Conservation (phyloP, 257 asterid species). For the Schizonepeta tenuifolia region DNA sequence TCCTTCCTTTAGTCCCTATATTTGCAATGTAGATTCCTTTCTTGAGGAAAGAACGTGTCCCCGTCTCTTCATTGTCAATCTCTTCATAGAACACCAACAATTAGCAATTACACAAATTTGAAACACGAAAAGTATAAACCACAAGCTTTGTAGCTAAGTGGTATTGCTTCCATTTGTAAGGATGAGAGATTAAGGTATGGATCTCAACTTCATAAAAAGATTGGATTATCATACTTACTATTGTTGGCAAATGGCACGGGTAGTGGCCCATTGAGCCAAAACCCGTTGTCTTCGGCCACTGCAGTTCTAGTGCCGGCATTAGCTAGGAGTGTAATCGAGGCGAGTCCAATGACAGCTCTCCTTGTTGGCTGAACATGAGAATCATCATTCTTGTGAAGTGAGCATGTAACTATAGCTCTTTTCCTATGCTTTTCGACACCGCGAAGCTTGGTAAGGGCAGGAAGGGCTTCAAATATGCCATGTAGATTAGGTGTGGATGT, state of each 20-base stretch:
- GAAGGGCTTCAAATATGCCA: slow-evolving; percentile 46
- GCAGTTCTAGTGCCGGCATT: slow-evolving; percentile 39
- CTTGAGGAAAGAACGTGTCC: slow-evolving; percentile 63
- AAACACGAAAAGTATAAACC: too few relatives aligned
- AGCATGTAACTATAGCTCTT: slow-evolving; percentile 31
- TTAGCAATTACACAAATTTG: too few relatives aligned
- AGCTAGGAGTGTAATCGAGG: slow-evolving; percentile 49
- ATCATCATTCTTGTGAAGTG: slow-evolving; percentile 28
- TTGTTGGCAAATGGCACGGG: slow-evolving; percentile 58
- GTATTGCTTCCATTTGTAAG: too few relatives aligned
- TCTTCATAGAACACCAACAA: slow-evolving; percentile 37
- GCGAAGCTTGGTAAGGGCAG: slow-evolving; percentile 39
- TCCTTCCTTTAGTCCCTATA: slow-evolving; percentile 64
- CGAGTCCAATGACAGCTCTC: slow-evolving; percentile 56
- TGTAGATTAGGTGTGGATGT: slow-evolving; percentile 47
- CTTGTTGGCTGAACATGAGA: slow-evolving; percentile 38
- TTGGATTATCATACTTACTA: slow-evolving; percentile 35
- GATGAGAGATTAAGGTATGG: too few relatives aligned
- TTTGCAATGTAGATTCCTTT: slow-evolving; percentile 66
- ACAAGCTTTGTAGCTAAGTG: too few relatives aligned
- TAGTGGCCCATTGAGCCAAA: slow-evolving; percentile 63
- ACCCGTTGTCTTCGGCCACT: slow-evolving; percentile 69
- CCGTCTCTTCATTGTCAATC: slow-evolving; percentile 67
- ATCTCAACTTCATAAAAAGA: too few relatives aligned
- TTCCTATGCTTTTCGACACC: slow-evolving; percentile 19